These are phyloP conservation scores for Lumnitzera racemosa DNA, from an alignment of 345 rosid species.

Conservation along the genomic window DNA sequence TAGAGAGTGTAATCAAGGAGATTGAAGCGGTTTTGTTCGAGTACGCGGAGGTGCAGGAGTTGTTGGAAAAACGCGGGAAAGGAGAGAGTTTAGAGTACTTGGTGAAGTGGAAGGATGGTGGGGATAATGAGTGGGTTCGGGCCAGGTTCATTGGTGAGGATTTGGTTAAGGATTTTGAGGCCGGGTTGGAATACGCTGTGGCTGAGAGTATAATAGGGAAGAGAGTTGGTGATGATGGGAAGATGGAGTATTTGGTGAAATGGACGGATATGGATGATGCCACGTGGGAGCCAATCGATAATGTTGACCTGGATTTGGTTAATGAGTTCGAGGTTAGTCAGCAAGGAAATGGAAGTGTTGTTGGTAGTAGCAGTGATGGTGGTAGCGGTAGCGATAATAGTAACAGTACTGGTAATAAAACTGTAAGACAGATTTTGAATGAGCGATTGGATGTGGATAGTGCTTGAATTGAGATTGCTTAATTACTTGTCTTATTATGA, in stretches of 20 bases:
- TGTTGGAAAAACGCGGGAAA: constrained; percentile 75
- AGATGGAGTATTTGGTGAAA: constrained; percentile 59
- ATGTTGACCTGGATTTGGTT: constrained; percentile 63
- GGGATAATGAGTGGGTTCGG: constrained; percentile 74
- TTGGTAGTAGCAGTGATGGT: too few relatives aligned
- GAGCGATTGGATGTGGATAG: too few relatives aligned
- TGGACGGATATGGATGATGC: constrained; percentile 75
- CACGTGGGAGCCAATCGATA: constrained; percentile 93
- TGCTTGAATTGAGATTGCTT: too few relatives aligned
- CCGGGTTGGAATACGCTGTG: constrained; percentile 77
- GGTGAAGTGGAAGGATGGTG: constrained; percentile 82
- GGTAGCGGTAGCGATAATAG: neutral
- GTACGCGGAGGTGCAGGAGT: constrained; percentile 77
- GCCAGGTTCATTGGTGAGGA: constrained; percentile 54
- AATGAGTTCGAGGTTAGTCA: constrained; percentile 33
- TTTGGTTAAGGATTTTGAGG: constrained; percentile 68
- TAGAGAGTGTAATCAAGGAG: constrained; percentile 47
- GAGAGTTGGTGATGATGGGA: constrained; percentile 55
- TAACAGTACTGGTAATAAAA: too few relatives aligned
- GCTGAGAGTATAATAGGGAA: constrained; percentile 63
- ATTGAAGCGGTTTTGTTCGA: constrained; percentile 58
- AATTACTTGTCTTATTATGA: too few relatives aligned
- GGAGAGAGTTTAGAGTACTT: constrained; percentile 62
- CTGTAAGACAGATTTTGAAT: too few relatives aligned
- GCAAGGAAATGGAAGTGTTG: constrained; percentile 1